Evolutionary conservation across 2,329 filamentous ascomycete genomes (phyloP).

Genomic region (Aspergillus felis): DNA sequence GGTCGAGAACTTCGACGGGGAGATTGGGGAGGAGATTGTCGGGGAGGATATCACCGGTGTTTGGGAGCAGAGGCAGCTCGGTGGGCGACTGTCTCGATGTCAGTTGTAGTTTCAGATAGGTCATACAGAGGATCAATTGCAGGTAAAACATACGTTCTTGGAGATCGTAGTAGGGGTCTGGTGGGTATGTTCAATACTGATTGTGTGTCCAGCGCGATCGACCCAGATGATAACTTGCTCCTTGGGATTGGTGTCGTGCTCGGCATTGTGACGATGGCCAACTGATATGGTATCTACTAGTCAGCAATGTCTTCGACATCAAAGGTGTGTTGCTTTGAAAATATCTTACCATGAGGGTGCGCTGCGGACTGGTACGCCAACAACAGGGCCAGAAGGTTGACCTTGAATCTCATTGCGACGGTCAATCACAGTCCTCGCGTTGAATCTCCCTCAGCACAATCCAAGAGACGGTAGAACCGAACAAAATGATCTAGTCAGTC

Average conservation of each 20-base stretch:
- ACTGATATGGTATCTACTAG: constrained; percentile 2
- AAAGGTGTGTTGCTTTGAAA: neutral
- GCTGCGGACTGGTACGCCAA: constrained; percentile 16
- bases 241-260: constrained; percentile 37
- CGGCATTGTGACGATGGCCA: constrained; percentile 9
- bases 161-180: constrained; percentile 4
- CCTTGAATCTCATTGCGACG: constrained; percentile 14
- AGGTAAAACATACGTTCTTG: constrained; percentile 10
- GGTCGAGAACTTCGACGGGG: neutral
- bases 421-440: neutral
- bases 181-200: constrained; percentile 39
- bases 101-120: neutral
- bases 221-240: constrained; percentile 56
- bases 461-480: neutral
- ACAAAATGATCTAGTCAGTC: no score
- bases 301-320: constrained; percentile 14
- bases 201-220: constrained; percentile 52
- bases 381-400: constrained; percentile 18
- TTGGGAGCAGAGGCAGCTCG: neutral
- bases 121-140: neutral
- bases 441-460: neutral
- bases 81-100: neutral
- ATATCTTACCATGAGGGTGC: constrained; percentile 21
- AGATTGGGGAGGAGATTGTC: neutral
- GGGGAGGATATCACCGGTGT: neutral